Evolutionary conservation across 1,139 yeast genomes (phyloP).

Genomic region (Protomyces lactucae-debilis): DNA sequence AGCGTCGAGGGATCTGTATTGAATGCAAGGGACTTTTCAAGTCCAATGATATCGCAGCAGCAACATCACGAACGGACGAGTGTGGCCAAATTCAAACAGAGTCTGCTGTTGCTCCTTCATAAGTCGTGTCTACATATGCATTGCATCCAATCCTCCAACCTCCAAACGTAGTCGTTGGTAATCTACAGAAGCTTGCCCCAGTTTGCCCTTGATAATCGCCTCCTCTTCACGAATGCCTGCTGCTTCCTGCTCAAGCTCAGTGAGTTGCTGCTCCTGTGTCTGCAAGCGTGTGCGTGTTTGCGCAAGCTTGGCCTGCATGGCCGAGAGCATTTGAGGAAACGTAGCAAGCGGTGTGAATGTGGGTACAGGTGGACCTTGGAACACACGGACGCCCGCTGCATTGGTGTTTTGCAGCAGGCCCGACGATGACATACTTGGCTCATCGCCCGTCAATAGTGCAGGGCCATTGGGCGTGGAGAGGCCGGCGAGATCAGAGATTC

Average conservation of each 20-base stretch:
- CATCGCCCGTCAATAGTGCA: neutral
- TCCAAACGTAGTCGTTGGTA: neutral
- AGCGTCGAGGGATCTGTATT: constrained; percentile 31
- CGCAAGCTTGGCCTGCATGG: neutral
- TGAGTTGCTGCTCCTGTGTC: neutral
- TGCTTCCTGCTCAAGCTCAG: neutral
- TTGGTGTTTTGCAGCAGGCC: neutral
- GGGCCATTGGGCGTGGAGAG: neutral
- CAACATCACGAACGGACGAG: neutral
- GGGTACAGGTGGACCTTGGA: neutral
- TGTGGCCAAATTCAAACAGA: neutral
- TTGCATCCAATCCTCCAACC: neutral
- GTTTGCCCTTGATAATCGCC: neutral
- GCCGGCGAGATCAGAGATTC: neutral
- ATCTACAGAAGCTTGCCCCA: neutral
- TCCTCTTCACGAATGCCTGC: neutral
- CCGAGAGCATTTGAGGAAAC: neutral
- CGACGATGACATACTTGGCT: neutral
- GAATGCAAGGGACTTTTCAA: constrained; percentile 24
- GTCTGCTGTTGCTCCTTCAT: neutral
- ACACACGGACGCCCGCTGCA: neutral
- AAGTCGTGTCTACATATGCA: neutral
- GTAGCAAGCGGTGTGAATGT: neutral
- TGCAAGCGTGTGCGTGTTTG: neutral
- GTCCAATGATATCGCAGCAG: neutral